These are phyloP conservation scores for Amaranthus palmeri DNA, from an alignment of 148 eudicot species.

Conservation along the genomic window DNA sequence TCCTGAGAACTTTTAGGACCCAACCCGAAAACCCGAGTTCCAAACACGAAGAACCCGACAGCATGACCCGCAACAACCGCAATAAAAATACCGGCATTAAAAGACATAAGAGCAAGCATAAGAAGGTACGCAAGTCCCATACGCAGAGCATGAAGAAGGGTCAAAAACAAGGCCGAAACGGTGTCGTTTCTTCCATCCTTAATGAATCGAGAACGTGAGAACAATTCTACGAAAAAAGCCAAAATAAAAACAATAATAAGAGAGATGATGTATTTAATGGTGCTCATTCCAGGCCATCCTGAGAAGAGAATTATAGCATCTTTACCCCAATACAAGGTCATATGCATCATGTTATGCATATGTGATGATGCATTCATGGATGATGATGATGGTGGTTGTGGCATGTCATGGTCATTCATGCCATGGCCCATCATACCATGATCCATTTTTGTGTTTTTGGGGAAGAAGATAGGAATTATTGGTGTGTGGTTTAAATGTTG, in stretches of 20 bases:
- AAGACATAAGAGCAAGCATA: slow-evolving; percentile 60
- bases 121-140: slow-evolving; percentile 39
- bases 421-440: slow-evolving; percentile 18
- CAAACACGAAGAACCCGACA: slow-evolving; percentile 43
- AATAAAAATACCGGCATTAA: slow-evolving; percentile 50
- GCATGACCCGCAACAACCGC: slow-evolving; percentile 41
- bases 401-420: slow-evolving; percentile 16
- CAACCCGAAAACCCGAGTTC: slow-evolving; percentile 31
- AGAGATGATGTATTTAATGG: slow-evolving; percentile 38
- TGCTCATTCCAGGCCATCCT: slow-evolving; percentile 56
- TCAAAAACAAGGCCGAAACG: slow-evolving; percentile 21
- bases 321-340: slow-evolving; percentile 79
- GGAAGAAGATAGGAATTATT: neutral
- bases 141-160: slow-evolving; percentile 26
- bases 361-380: slow-evolving; percentile 1
- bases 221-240: slow-evolving; percentile 32
- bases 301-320: slow-evolving; percentile 46
- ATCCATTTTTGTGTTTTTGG: neutral
- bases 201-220: slow-evolving; percentile 25
- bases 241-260: slow-evolving; percentile 38
- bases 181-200: slow-evolving; percentile 7
- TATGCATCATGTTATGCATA: slow-evolving; percentile 59
- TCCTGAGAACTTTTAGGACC: neutral
- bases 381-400: slow-evolving; percentile 6
- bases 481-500: no score